Base-by-base conservation (phyloP, 2,329 filamentous ascomycete genomes). In the Colletotrichum eremochloae region DNA sequence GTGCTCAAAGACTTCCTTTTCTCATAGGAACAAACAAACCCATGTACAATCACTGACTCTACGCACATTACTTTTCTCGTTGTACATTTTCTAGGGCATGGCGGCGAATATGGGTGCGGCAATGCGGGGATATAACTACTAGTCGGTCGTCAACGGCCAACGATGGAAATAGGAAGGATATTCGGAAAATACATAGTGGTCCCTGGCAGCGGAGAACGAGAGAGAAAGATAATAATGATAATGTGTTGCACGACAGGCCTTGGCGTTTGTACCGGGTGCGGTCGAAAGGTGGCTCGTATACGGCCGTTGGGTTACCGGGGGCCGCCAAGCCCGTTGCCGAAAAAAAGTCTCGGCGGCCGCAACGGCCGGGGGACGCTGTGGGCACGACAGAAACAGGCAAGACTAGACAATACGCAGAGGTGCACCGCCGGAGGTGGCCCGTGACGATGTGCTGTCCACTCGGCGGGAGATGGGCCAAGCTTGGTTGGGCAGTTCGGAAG, bases 1-100 rank as follows among this genome's bases (percentile, higher is more conserved):
- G 90, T 97, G 2, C 86, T 97, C 55, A 97, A 96, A 80, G 94
- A 97, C 70, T 98, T 98, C 79, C 86, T 98, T 63, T 96, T 97
- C 80, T 86, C 86, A 64, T 89, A 77, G 5, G 44, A 9, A 14
- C 86, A 62, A 71, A 71, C n/a, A 3, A 3, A 14, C 24, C 58
- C 71, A 64, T 71, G 71, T 70, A 48, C 61, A 50, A 56, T 61
- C 44, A 69, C 53, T 55, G 15, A 36, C 40, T 62, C 6, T 38
- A 44, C 44, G 62, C 15, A 57, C 56, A 46, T 58, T 56, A 66
- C n/a, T 50, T 63, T 61, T 63, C 50, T 71, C 71, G 63, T 63
- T 73, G 63, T 71, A 67, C 64, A 73, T 71, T 29, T 42, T 36
- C 31, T n/a, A 42, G 36, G 66, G 31, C 33, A 58, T 12, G 38